Evolutionary conservation across 257 asterid species (phyloP).

Genomic region (Primulina tabacum): DNA sequence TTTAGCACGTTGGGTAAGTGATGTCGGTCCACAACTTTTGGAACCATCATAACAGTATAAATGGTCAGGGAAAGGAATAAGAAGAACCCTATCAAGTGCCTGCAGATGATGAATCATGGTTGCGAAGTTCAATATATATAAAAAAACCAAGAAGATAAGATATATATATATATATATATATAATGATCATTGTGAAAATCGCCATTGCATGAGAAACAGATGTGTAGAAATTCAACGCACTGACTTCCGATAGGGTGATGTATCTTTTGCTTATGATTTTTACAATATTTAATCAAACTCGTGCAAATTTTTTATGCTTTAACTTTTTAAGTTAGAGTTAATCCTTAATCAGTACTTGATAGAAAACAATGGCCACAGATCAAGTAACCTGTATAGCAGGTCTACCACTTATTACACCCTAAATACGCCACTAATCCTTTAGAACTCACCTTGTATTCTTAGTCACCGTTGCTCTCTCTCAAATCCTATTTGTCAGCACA

Average conservation of each 20-base stretch:
- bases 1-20: conserved; percentile 61
- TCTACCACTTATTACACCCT: not conserved
- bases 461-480: not conserved
- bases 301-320: not conserved
- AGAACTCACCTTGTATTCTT: not conserved
- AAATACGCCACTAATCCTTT: not conserved
- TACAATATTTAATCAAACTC: not conserved
- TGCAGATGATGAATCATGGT: conserved; percentile 35
- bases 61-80: conserved; percentile 83
- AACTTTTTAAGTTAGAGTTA: too few relatives aligned
- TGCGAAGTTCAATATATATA: not conserved
- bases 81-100: conserved; percentile 99
- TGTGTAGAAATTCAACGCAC: not conserved
- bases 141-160: not conserved
- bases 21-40: conserved; percentile 65
- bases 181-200: not conserved
- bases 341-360: not conserved
- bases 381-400: not conserved
- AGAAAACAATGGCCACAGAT: not conserved
- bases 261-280: not conserved
- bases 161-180: too few relatives aligned
- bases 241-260: not conserved
- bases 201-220: not conserved
- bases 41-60: conserved; percentile 81
- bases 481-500: not conserved